A percentile compares a stretch with the other conserved stretches of the same genome.
phyloP scores from a whole-genome alignment of 345 rosid species.

The Euclidium syriacum region DNA sequence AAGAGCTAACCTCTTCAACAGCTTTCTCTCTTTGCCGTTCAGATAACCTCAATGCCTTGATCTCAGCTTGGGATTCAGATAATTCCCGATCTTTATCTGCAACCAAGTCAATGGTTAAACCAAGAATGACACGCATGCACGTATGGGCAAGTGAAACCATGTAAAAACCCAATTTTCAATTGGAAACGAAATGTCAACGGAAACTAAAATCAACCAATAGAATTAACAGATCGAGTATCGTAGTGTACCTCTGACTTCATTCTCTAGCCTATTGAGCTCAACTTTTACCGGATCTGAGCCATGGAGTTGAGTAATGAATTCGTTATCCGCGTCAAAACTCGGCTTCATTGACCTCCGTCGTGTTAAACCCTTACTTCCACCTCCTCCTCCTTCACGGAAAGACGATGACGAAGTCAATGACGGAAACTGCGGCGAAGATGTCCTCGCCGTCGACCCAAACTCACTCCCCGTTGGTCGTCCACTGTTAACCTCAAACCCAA shows the following conservation, averaged over 20 bases:
- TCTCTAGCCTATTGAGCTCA: constrained; percentile 96
- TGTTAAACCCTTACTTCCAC: constrained; percentile 35
- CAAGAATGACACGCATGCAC: constrained; percentile 21
- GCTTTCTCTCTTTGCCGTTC: constrained; percentile 92
- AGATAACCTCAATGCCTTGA: constrained; percentile 78
- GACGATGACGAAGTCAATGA: constrained; percentile 57
- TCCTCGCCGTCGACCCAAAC: constrained; percentile 10
- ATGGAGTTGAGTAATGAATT: constrained; percentile 80
- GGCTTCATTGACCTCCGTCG: constrained; percentile 76
- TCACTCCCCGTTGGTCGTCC: constrained; percentile 17
- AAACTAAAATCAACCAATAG: constrained; percentile 25
- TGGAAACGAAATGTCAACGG: constrained; percentile 15
- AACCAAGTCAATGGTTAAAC: constrained; percentile 17
- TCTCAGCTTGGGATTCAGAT: constrained; percentile 91
- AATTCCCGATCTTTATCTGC: constrained; percentile 95
- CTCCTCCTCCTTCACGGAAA: constrained; percentile 61
- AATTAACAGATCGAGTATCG: constrained; percentile 61
- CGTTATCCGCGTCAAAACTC: constrained; percentile 83
- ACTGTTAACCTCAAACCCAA: constrained; percentile 21
- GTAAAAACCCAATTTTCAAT: background rate
- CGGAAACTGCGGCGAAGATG: constrained; percentile 24
- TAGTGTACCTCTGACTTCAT: constrained; percentile 87
- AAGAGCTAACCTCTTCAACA: constrained; percentile 83
- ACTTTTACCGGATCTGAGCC: constrained; percentile 99
- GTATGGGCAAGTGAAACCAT: background rate